A percentile compares a stretch with the other conserved stretches of the same genome.
These are phyloP conservation scores for Beta lomatogona DNA, from an alignment of 179 eudicot species.

Conservation along the genomic window DNA sequence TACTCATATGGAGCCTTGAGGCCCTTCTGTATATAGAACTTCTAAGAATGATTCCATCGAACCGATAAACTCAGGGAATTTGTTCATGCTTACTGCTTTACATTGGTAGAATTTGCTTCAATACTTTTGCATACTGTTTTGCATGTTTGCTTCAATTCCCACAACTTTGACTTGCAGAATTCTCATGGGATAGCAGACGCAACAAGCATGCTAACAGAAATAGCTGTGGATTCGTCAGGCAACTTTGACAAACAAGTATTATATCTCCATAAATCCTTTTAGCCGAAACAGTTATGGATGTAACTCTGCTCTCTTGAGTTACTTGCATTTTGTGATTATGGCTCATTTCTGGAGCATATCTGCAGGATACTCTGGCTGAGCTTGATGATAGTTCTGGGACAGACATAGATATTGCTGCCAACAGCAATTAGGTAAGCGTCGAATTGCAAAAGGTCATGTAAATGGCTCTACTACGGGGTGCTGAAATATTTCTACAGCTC, in stretches of 20 bases:
- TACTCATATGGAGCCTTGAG: background rate
- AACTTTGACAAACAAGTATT: slow-evolving; percentile 26
- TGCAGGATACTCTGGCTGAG: slow-evolving; percentile 30
- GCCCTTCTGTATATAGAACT: background rate
- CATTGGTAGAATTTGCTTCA: background rate
- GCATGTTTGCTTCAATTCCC: background rate
- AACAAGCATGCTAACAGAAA: slow-evolving; percentile 19
- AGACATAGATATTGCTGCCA: slow-evolving; percentile 26
- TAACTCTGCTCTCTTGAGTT: background rate
- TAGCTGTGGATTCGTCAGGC: slow-evolving; percentile 20
- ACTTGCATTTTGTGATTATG: background rate
- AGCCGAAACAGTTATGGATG: background rate
- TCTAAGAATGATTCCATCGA: background rate
- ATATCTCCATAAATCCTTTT: background rate
- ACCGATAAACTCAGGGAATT: background rate
- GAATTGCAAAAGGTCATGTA: background rate
- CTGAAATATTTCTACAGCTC: background rate
- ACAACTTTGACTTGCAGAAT: background rate
- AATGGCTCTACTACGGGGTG: background rate
- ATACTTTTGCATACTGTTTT: background rate
- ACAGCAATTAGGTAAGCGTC: slow-evolving; percentile 21
- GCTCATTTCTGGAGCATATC: background rate
- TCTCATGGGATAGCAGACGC: slow-evolving; percentile 19
- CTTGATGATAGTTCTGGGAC: slow-evolving; percentile 31
- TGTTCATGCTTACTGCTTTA: background rate